Evolutionary conservation across 805 yeast species (phyloP).

Genomic region (Torulaspora gathmanii): DNA sequence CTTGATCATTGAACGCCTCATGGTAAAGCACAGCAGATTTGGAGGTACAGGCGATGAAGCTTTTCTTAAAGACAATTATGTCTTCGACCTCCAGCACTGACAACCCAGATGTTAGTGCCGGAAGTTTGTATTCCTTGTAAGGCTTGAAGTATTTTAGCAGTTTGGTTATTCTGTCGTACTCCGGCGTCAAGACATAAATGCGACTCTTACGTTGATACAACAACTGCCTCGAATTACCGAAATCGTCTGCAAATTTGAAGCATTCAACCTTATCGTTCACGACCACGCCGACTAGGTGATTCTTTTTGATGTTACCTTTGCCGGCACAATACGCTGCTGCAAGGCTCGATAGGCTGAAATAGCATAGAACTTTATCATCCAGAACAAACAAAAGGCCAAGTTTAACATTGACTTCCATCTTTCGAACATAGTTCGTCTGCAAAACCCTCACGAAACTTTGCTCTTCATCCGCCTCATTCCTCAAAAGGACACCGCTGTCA

Average conservation of each 20-base stretch:
- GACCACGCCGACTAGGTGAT: conserved; percentile 44
- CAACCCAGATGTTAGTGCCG: conserved; percentile 51
- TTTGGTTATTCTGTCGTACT: conserved; percentile 33
- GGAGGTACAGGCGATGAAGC: conserved; percentile 61
- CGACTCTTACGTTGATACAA: conserved; percentile 50
- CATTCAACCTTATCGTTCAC: conserved; percentile 52
- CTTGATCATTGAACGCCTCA: conserved; percentile 50
- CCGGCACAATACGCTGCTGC: conserved; percentile 51
- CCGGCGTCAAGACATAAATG: conserved; percentile 41
- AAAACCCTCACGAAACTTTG: conserved; percentile 19
- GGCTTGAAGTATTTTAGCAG: conserved; percentile 32
- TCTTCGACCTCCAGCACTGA: conserved; percentile 56
- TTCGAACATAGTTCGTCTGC: conserved; percentile 47
- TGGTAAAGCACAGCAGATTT: conserved; percentile 60
- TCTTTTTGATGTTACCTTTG: conserved; percentile 31
- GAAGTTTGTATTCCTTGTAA: conserved; percentile 55
- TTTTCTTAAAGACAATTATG: conserved; percentile 57
- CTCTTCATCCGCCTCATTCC: conserved; percentile 19
- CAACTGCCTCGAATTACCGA: conserved; percentile 53
- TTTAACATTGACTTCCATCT: conserved; percentile 47
- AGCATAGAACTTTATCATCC: conserved; percentile 53
- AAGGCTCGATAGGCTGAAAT: conserved; percentile 59
- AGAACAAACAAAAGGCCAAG: conserved; percentile 54
- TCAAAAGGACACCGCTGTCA: conserved; percentile 56
- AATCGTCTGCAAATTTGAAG: conserved; percentile 67